Conservation (phyloP, 306 rosid species). For the Acacia melanoxylon region DNA sequence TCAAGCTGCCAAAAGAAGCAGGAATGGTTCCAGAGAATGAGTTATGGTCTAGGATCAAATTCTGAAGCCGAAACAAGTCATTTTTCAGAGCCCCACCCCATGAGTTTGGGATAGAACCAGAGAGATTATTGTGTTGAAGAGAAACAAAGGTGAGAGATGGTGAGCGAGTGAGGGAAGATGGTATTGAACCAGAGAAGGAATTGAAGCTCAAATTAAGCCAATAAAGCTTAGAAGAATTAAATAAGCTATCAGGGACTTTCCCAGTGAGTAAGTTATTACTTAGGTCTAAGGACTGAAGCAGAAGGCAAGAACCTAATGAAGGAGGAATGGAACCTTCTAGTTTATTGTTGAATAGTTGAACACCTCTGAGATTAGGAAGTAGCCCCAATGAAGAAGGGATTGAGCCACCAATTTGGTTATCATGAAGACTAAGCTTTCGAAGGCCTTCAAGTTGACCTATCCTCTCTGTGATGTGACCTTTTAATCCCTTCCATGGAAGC, state of each 20-base stretch:
- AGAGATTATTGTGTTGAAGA: constrained; percentile 1
- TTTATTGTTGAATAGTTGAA: neutral
- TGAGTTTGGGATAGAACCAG: neutral
- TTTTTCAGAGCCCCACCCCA: neutral
- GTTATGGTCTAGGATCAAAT: neutral
- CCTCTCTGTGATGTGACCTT: neutral
- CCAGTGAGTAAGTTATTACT: neutral
- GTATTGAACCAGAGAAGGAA: neutral
- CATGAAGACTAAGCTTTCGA: constrained; percentile 4
- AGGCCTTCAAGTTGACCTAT: neutral
- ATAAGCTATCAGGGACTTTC: neutral
- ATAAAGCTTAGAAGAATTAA: constrained; percentile 1
- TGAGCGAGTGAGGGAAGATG: neutral
- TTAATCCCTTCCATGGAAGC: constrained; percentile 4
- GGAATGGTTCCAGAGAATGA: neutral
- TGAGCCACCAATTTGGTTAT: constrained; percentile 6
- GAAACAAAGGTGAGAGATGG: constrained; percentile 1
- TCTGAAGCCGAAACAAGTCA: neutral
- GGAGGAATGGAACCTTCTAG: neutral
- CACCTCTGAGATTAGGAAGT: constrained; percentile 2
- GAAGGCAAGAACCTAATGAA: neutral
- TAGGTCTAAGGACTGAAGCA: constrained; percentile 9
- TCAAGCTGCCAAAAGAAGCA: neutral
- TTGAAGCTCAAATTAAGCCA: constrained; percentile 7
- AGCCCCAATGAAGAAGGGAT: neutral